Evolutionary conservation across 495 filamentous ascomycete genomes (phyloP).

Genomic region (Neurospora pannonica): DNA sequence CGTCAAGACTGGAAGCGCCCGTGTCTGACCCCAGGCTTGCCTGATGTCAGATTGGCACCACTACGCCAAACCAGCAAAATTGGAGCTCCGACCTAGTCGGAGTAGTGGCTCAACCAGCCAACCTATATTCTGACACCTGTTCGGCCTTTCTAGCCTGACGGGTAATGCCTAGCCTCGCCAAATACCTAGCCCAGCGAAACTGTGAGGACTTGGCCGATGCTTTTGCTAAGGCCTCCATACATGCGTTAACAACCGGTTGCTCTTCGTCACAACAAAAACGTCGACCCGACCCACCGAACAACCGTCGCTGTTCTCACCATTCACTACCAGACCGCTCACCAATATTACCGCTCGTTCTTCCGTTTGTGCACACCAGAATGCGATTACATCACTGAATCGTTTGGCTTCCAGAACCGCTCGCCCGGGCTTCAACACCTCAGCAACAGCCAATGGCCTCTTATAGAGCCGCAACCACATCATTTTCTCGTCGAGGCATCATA

Average conservation of each 20-base stretch:
- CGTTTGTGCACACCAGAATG: background rate
- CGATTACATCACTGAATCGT: background rate
- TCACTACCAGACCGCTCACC: background rate
- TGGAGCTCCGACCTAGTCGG: no score
- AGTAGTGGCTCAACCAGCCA: no score
- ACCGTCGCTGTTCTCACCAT: background rate
- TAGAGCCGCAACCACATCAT: background rate
- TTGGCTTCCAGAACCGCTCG: background rate
- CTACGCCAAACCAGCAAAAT: no score
- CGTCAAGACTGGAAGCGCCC: background rate
- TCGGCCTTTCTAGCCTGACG: background rate
- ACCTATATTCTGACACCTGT: background rate
- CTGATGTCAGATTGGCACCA: no score
- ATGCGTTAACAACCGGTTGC: background rate
- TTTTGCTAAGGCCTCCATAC: background rate
- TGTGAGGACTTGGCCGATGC: no score
- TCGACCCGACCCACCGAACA: background rate
- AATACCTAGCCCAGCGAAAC: no score
- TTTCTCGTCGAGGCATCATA: background rate
- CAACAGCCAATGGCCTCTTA: background rate
- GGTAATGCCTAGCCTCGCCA: background rate
- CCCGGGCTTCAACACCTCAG: background rate
- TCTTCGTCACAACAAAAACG: background rate
- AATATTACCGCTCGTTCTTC: background rate
- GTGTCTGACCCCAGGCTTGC: background rate